Percentiles rank a stretch among this genome's conserved stretches.
These are phyloP conservation scores for Komagataella mondaviorum DNA, from an alignment of 805 yeast genomes.

Conservation along the genomic window DNA sequence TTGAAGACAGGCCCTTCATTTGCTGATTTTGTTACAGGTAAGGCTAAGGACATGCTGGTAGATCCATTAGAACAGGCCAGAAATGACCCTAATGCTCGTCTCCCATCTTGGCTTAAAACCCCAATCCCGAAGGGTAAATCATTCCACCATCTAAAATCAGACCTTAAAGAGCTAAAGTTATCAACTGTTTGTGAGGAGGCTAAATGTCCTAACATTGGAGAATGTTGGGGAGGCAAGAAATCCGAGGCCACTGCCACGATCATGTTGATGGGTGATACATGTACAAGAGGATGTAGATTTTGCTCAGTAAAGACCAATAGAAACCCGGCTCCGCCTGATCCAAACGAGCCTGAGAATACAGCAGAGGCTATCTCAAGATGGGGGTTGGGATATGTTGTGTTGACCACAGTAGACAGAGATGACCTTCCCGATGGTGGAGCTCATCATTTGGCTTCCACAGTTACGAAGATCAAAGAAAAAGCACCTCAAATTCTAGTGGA, in stretches of 20 bases:
- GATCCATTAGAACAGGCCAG: slow-evolving; percentile 76
- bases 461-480: slow-evolving; percentile 66
- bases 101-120: slow-evolving; percentile 90
- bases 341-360: slow-evolving; percentile 93
- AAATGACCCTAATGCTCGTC: slow-evolving; percentile 51
- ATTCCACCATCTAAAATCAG: slow-evolving; percentile 68
- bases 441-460: slow-evolving; percentile 80
- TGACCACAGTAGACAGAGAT: slow-evolving; percentile 96
- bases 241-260: slow-evolving; percentile 94
- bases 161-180: slow-evolving; percentile 74
- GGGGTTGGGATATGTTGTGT: slow-evolving; percentile 96
- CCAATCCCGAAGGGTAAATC: slow-evolving; percentile 94
- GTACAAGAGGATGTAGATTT: slow-evolving; percentile 98
- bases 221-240: slow-evolving; percentile 97
- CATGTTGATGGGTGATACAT: slow-evolving; percentile 96
- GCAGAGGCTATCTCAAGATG: slow-evolving; percentile 95
- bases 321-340: slow-evolving; percentile 79
- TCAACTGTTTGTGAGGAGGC: slow-evolving; percentile 99
- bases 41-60: slow-evolving; percentile 48
- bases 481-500: slow-evolving; percentile 90
- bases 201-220: slow-evolving; percentile 98
- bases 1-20: slow-evolving; percentile 83
- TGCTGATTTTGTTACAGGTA: slow-evolving; percentile 79
- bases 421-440: slow-evolving; percentile 92
- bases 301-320: slow-evolving; percentile 94